Evolutionary conservation across 1,284 basidiomycete genomes (phyloP).

Genomic region (Exobasidium rhododendri): DNA sequence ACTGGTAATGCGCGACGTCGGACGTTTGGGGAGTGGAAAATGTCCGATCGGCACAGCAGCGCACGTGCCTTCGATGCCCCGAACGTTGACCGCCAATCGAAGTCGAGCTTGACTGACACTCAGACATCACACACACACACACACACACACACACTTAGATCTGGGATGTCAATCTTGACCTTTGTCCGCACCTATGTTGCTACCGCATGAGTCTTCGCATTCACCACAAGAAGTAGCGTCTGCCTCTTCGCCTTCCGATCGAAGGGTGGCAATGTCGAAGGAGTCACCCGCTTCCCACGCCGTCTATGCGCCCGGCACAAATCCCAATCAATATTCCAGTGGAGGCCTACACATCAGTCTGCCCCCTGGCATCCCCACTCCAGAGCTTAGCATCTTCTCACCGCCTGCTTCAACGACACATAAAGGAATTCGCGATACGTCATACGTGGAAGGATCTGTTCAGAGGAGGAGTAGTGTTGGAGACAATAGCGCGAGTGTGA

Average conservation of each 20-base stretch:
- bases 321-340: neutral
- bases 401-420: slow-evolving; percentile 24
- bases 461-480: slow-evolving; percentile 1
- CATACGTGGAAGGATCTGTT: neutral
- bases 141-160: no score
- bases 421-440: slow-evolving; percentile 16
- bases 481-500: neutral
- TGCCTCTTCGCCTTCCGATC: neutral
- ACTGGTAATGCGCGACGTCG: no score
- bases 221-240: neutral
- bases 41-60: no score
- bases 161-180: no score
- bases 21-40: no score
- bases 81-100: no score
- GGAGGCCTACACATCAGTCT: slow-evolving; percentile 32
- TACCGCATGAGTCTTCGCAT: no score
- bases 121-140: no score
- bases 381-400: slow-evolving; percentile 37
- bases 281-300: slow-evolving; percentile 10
- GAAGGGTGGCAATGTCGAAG: neutral
- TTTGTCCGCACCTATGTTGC: no score
- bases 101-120: no score
- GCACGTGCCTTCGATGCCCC: no score
- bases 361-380: slow-evolving; percentile 39
- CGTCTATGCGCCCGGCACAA: slow-evolving; percentile 15